Base-by-base conservation (phyloP, 2,329 filamentous ascomycete species). In the Pseudocercospora ulei region DNA sequence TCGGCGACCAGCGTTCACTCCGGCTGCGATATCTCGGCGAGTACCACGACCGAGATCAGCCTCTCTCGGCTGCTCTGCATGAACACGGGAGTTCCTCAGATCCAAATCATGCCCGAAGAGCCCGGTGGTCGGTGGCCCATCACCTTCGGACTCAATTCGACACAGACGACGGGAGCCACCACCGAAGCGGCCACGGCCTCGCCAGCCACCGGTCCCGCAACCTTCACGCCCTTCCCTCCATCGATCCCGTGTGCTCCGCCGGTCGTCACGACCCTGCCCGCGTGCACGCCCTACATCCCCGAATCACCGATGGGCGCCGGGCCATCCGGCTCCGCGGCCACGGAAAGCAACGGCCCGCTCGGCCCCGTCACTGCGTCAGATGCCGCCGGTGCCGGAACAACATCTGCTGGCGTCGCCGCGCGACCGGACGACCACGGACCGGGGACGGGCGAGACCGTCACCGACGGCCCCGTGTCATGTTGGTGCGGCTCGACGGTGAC, bases 11-110 rank as follows among this genome's bases (percentile, higher is more conserved):
- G 35, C 11, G 33, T 48, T 3, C 28, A 28, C 16, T 40, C 45
- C 13, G 45, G 45, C 9, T 48, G 45, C 16, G 45, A 48, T 29
- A 24, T 48, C 7, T 39, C 45, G 26, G 45, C 24, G 7, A 39
- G 38, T 8, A 45, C 36, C 5, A 42, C 26, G 2, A 37, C 38
- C 3, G 12, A n/a, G 4, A 19, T 40, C 12, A 39, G 34, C 12
- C 39, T 33, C 9, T 42, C 43, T 4, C 20, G 35, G 14, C 28
- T 37, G 19, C 29, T 22, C 4, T 33, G 30, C 14, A 9, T 22
- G 4, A 7, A 5, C 6, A 20, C 9, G 3, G 18, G n/a, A 13
- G 18, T 19, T 4, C 18, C 30, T 33, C 14, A 22, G 8, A 33
- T 33, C 9, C 30, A 33, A 7, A 23, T 33, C 13, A 19, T 22